Evolutionary conservation across 495 filamentous ascomycete species (phyloP).

Genomic region (Trichocladium antarcticum): DNA sequence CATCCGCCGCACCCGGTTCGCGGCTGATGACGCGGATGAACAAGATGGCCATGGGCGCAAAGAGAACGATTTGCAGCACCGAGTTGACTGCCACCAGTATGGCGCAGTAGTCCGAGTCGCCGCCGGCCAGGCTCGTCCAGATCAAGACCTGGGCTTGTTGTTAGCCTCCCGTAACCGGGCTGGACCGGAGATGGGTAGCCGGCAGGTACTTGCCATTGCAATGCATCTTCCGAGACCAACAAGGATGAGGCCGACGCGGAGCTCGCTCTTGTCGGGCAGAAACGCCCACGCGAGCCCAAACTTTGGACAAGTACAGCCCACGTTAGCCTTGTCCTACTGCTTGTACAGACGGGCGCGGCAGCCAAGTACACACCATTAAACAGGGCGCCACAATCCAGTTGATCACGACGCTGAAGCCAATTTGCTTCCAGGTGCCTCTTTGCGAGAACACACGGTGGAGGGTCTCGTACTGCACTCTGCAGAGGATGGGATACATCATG

Average conservation of each 20-base stretch:
- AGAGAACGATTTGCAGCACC: conserved; percentile 75
- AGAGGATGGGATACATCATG: conserved; percentile 94
- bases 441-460: conserved; percentile 57
- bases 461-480: conserved; percentile 80
- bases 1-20: conserved; percentile 16
- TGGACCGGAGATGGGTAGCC: conserved; percentile 20
- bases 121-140: conserved; percentile 42
- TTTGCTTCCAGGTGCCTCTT: conserved; percentile 63
- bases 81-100: conserved; percentile 86
- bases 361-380: too few relatives aligned
- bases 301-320: too few relatives aligned
- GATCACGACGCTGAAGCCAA: conserved; percentile 63
- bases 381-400: conserved; percentile 91
- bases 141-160: conserved; percentile 33
- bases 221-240: conserved; percentile 73
- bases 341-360: too few relatives aligned
- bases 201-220: conserved; percentile 64
- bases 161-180: conserved; percentile 28
- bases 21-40: conserved; percentile 62
- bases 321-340: conserved; percentile 28
- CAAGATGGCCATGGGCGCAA: conserved; percentile 66
- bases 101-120: conserved; percentile 76
- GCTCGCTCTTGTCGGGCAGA: conserved; percentile 56
- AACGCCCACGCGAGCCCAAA: conserved; percentile 72
- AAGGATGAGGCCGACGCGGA: conserved; percentile 64